Percentiles rank a stretch among this genome's conserved stretches.
These are phyloP conservation scores for Clarireedia monteithiana DNA, from an alignment of 2,329 filamentous ascomycete species.

Conservation along the genomic window DNA sequence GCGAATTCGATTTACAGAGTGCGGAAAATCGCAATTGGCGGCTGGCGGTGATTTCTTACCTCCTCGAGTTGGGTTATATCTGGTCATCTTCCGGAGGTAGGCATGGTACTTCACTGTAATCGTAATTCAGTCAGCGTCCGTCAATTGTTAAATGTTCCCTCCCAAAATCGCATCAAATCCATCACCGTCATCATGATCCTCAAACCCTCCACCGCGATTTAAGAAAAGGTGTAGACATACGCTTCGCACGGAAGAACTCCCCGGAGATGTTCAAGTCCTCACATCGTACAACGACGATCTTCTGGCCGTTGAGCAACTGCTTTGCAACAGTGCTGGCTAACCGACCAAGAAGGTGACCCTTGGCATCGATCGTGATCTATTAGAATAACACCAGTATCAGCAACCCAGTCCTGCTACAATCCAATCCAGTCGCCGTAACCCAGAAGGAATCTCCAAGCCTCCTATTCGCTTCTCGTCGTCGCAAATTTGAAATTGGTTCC, in stretches of 20 bases:
- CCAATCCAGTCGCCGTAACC: constrained; percentile 9
- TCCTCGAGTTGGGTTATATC: constrained; percentile 98
- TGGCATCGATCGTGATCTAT: constrained; percentile 98
- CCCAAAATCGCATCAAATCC: constrained; percentile 11
- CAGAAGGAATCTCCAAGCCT: constrained; percentile 1
- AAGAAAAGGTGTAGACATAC: constrained; percentile 51
- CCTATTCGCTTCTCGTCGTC: constrained; percentile 3
- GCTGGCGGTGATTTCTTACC: constrained; percentile 47
- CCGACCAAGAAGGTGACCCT: constrained; percentile 99
- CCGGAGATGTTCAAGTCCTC: constrained; percentile 99
- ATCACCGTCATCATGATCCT: constrained; percentile 2
- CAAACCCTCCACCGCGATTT: constrained; percentile 4
- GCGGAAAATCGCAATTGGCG: constrained; percentile 4
- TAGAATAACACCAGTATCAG: constrained; percentile 30
- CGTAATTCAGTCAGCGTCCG: constrained; percentile 38
- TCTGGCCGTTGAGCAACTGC: constrained; percentile 98
- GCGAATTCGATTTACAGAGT: constrained; percentile 10
- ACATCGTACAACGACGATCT: constrained; percentile 98
- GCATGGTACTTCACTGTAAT: constrained; percentile 97
- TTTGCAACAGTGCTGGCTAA: constrained; percentile 97
- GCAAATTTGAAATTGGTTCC: constrained; percentile 9
- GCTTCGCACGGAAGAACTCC: constrained; percentile 99
- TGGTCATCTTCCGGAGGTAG: constrained; percentile 99
- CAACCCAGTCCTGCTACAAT: constrained; percentile 14
- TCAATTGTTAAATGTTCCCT: constrained; percentile 7